A percentile compares a stretch with the other conserved stretches of the same genome.
Conservation (phyloP, 352 stramenopile species). For the Phytopythium vexans region DNA sequence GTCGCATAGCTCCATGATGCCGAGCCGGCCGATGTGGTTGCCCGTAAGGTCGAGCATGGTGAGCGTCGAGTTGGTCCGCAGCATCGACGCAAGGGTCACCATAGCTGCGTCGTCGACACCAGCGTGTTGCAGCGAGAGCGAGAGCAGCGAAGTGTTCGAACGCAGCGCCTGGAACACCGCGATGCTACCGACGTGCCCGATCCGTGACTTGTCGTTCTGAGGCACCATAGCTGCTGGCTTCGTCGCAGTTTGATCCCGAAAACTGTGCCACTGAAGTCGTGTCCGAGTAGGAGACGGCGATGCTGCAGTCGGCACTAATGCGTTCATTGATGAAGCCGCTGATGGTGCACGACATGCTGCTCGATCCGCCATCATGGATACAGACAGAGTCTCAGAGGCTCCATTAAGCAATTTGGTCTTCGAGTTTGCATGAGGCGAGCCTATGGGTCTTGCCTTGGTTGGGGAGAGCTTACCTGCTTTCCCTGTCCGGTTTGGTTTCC, state of each 20-base stretch:
- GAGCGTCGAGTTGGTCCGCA: constrained; percentile 56
- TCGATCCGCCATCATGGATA: too few relatives aligned
- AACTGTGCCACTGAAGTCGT: too few relatives aligned
- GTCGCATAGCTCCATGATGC: constrained; percentile 45
- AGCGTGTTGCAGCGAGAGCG: constrained; percentile 44
- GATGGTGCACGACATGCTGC: too few relatives aligned
- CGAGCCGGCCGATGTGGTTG: constrained; percentile 50
- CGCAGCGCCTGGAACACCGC: constrained; percentile 54
- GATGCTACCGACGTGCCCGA: constrained; percentile 26
- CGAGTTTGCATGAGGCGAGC: too few relatives aligned
- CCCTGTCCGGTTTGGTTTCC: neutral
- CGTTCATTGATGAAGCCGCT: too few relatives aligned
- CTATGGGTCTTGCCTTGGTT: too few relatives aligned
- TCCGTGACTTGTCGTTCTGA: constrained; percentile 6
- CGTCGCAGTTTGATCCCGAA: neutral
- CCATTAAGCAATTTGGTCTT: too few relatives aligned
- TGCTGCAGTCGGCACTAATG: too few relatives aligned
- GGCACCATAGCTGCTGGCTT: neutral
- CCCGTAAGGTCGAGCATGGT: constrained; percentile 44
- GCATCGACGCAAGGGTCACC: constrained; percentile 51
- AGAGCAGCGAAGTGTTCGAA: constrained; percentile 42
- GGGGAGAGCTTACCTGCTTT: neutral
- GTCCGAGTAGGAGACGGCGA: too few relatives aligned
- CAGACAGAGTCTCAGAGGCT: too few relatives aligned
- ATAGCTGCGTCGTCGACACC: constrained; percentile 48